A percentile compares a stretch with the other conserved stretches of the same genome.
These are phyloP conservation scores for Beverwykella pulmonaria DNA, from an alignment of 495 filamentous ascomycete species.

Conservation along the genomic window DNA sequence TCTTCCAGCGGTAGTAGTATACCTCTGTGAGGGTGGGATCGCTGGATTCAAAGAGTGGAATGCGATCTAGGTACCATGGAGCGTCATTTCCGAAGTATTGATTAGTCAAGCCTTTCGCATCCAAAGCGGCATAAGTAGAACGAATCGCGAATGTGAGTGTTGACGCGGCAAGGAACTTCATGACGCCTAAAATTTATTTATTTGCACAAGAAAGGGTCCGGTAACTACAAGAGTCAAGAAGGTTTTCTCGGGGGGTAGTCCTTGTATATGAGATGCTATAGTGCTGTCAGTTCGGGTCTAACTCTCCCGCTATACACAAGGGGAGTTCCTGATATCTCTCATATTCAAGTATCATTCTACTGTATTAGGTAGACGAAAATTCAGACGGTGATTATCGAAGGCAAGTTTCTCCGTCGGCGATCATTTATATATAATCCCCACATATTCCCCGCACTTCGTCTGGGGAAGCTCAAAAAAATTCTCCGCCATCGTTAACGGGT, in stretches of 20 bases:
- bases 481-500: not conserved
- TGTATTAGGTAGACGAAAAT: not conserved
- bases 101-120: not conserved
- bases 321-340: not conserved
- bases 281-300: not conserved
- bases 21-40: not conserved
- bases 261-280: not conserved
- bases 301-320: not conserved
- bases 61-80: slow-evolving; percentile 7
- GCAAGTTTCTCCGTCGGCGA: not conserved
- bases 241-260: not conserved
- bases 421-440: not conserved
- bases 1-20: slow-evolving; percentile 15
- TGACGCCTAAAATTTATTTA: not conserved
- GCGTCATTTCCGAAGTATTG: slow-evolving; percentile 13
- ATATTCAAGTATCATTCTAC: not conserved
- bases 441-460: not conserved
- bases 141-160: not conserved
- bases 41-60: slow-evolving; percentile 10
- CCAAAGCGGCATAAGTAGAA: not conserved
- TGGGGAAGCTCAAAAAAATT: not conserved
- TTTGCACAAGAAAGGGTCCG: not conserved
- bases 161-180: not conserved
- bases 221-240: too few species aligned
- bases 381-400: not conserved